These are phyloP conservation scores for Tetraselmis chui DNA, from an alignment of 139 green algal species.

Conservation along the genomic window DNA sequence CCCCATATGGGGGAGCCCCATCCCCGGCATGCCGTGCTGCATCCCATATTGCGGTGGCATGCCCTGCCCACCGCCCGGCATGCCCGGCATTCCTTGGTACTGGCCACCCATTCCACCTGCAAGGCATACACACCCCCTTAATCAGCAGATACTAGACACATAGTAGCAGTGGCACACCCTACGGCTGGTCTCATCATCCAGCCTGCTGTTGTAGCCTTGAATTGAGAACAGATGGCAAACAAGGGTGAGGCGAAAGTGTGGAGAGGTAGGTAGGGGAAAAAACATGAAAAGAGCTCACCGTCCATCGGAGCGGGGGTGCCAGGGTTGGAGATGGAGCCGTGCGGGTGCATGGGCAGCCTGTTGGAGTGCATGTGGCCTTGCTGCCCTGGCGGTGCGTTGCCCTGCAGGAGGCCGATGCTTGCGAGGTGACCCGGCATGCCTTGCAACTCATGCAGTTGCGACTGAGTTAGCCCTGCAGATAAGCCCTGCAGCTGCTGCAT, in stretches of 20 bases:
- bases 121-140: no score
- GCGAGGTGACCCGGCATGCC: not conserved
- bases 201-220: no score
- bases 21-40: not conserved
- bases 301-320: not conserved
- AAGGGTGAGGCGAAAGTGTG: no score
- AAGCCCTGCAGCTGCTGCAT: not conserved
- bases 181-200: no score
- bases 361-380: not conserved
- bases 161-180: no score
- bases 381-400: not conserved
- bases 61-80: not conserved
- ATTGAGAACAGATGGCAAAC: no score
- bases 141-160: no score
- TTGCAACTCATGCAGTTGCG: conserved; percentile 8
- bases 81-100: not conserved
- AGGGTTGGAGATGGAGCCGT: not conserved
- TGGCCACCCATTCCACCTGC: not conserved
- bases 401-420: not conserved
- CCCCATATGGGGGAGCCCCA: not conserved
- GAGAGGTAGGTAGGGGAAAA: not conserved
- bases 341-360: not conserved
- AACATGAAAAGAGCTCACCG: no score
- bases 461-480: not conserved
- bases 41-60: not conserved